A percentile compares a stretch with the other conserved stretches of the same genome.
Conservation (phyloP, 139 green algal genomes). For the Desmodesmus armatus region DNA sequence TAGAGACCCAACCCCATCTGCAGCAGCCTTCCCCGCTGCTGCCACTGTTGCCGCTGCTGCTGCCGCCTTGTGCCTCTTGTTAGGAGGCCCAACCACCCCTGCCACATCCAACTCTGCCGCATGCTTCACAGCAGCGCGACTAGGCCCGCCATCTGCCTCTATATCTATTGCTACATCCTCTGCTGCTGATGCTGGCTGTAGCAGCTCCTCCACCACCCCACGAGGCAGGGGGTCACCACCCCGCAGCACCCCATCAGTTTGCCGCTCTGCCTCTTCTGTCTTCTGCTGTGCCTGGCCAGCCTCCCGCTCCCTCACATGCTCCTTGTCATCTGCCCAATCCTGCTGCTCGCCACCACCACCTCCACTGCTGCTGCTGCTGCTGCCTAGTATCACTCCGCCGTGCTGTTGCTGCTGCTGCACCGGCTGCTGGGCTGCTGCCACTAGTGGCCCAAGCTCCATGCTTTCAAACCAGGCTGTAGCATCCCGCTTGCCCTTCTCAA, state of each 20-base stretch:
- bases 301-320: not conserved
- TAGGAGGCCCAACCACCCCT: constrained; percentile 8
- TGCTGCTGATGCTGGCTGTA: not conserved
- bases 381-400: not conserved
- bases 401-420: constrained; percentile 27
- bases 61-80: not conserved
- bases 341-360: not conserved
- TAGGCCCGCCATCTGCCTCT: not conserved
- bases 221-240: no score
- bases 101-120: constrained; percentile 38
- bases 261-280: not conserved
- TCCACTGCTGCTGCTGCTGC: constrained; percentile 30
- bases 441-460: constrained; percentile 19
- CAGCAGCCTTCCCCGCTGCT: not conserved
- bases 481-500: constrained; percentile 46
- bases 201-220: not conserved
- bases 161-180: not conserved
- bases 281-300: not conserved
- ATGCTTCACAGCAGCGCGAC: not conserved
- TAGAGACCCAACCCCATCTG: not conserved
- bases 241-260: not conserved
- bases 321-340: no score
- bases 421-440: constrained; percentile 8
- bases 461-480: constrained; percentile 26
- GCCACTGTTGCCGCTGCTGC: constrained; percentile 6